Percentiles rank a stretch among this genome's conserved stretches.
phyloP scores from a whole-genome alignment of 257 asterid genomes.

The Solanum microdontum region DNA sequence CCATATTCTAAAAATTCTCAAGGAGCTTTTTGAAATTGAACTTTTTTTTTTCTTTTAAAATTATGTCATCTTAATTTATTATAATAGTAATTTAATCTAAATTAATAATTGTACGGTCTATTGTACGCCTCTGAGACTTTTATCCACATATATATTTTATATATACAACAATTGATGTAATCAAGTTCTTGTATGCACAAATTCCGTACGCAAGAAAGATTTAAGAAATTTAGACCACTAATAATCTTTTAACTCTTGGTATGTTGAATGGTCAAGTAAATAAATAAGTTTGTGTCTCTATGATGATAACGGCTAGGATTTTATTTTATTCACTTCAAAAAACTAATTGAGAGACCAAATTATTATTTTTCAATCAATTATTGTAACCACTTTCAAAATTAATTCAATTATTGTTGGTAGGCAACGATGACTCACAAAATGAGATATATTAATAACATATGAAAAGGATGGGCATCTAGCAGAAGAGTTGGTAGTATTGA shows the following conservation, averaged over 20 bases:
- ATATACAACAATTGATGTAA: not conserved
- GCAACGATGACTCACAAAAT: slow-evolving; percentile 1
- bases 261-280: not conserved
- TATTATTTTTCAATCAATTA: not conserved
- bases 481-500: not conserved
- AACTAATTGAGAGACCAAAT: not conserved
- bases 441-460: not conserved
- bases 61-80: not conserved
- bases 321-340: not conserved
- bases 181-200: not conserved
- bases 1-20: not conserved
- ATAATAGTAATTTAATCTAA: not conserved
- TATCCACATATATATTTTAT: not conserved
- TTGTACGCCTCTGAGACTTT: not conserved
- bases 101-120: not conserved
- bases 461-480: not conserved
- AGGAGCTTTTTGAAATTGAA: not conserved
- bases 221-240: not conserved
- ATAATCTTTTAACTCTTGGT: not conserved
- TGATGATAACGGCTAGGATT: not conserved
- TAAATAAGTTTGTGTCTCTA: not conserved
- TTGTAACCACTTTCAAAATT: not conserved
- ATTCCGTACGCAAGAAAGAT: not conserved
- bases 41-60: not conserved
- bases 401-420: not conserved